Evolutionary conservation across 805 yeast genomes (phyloP).

Genomic region (Metschnikowia baotianmanensis): DNA sequence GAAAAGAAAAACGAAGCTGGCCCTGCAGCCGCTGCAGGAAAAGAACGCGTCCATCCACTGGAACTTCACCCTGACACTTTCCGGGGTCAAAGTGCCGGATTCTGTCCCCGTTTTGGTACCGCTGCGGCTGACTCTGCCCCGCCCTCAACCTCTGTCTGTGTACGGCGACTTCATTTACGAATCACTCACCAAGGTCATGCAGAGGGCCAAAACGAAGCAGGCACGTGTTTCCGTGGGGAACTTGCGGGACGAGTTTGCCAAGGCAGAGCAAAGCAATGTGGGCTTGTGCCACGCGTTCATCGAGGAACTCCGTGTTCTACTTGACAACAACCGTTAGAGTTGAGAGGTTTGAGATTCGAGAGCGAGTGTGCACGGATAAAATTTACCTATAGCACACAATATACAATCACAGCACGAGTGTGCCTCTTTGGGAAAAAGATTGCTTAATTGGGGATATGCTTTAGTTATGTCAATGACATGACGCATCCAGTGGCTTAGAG

Average conservation of each 20-base stretch:
- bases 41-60: constrained; percentile 18
- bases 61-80: constrained; percentile 15
- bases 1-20: constrained; percentile 10
- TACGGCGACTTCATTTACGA: constrained; percentile 12
- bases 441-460: no score
- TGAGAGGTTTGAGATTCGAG: not conserved
- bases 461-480: no score
- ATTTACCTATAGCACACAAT: no score
- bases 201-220: constrained; percentile 49
- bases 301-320: constrained; percentile 48
- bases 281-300: constrained; percentile 66
- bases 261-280: constrained; percentile 51
- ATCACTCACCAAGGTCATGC: constrained; percentile 35
- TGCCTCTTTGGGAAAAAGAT: not conserved
- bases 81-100: constrained; percentile 2
- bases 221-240: constrained; percentile 47
- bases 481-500: no score
- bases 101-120: not conserved
- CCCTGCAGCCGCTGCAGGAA: constrained; percentile 13
- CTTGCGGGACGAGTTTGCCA: constrained; percentile 40
- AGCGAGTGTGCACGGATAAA: no score
- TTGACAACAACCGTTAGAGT: constrained; percentile 6
- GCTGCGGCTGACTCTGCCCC: constrained; percentile 1
- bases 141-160: constrained; percentile 11
- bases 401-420: not conserved